Evolutionary conservation across 75 land plant species (phyloP).

Genomic region (Isoetes taiwanensis): DNA sequence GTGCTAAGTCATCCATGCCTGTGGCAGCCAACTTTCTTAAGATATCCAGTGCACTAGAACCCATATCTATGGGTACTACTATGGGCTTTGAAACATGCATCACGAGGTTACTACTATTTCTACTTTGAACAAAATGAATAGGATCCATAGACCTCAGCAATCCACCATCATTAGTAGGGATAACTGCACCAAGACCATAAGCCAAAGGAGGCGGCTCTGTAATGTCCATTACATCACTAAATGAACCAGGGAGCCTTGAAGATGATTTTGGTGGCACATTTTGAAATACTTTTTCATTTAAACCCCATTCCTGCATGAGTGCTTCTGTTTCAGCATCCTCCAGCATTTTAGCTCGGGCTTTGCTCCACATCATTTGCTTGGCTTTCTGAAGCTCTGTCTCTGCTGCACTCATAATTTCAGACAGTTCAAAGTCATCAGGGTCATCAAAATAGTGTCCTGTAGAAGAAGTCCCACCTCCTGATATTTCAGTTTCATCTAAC

Average conservation of each 20-base stretch:
- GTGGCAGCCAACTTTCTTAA: slow-evolving; percentile 18
- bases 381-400: slow-evolving; percentile 5
- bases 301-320: slow-evolving; percentile 18
- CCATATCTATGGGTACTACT: slow-evolving; percentile 20
- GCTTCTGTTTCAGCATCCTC: slow-evolving; percentile 26
- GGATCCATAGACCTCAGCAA: slow-evolving; percentile 19
- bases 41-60: slow-evolving; percentile 18
- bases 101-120: slow-evolving; percentile 15
- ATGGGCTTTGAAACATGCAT: slow-evolving; percentile 26
- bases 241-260: background rate
- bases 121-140: slow-evolving; percentile 10
- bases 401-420: background rate
- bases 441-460: too few relatives aligned
- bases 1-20: slow-evolving; percentile 15
- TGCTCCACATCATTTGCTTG: slow-evolving; percentile 5
- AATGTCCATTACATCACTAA: too few relatives aligned
- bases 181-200: slow-evolving; percentile 6
- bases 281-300: slow-evolving; percentile 13
- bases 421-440: background rate
- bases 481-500: background rate
- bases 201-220: slow-evolving; percentile 13
- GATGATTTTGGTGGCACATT: background rate
- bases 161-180: slow-evolving; percentile 20
- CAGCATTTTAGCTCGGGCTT: slow-evolving; percentile 20
- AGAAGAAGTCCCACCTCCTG: background rate